Percentiles rank a stretch among this genome's conserved stretches.
Conservation (phyloP, 495 filamentous ascomycete species). For the Aspergillus haitiensis region DNA sequence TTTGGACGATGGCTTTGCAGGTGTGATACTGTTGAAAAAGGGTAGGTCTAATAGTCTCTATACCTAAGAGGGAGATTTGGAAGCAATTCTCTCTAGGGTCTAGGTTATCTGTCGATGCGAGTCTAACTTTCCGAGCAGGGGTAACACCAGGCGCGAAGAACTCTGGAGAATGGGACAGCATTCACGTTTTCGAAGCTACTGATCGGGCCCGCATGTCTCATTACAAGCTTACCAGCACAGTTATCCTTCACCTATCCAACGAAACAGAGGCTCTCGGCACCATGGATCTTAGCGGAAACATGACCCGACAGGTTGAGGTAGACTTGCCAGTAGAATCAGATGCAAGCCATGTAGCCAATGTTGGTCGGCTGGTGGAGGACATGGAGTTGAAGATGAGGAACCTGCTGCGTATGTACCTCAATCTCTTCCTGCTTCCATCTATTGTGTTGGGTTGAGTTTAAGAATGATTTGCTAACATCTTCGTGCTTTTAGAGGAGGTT, state of each 20-base stretch:
- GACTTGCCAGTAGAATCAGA: constrained; percentile 89
- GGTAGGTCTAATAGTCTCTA: constrained; percentile 44
- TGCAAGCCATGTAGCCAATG: constrained; percentile 91
- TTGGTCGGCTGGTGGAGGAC: constrained; percentile 93
- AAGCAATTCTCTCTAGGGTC: background rate
- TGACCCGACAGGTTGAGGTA: constrained; percentile 93
- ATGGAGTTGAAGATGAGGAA: constrained; percentile 99
- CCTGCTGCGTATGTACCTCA: constrained; percentile 64
- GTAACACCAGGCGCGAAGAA: constrained; percentile 67
- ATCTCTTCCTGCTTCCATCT: background rate
- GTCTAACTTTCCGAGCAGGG: constrained; percentile 34
- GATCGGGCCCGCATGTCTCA: constrained; percentile 88
- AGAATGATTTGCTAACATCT: constrained; percentile 16
- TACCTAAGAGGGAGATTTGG: too few relatives aligned
- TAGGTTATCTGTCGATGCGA: background rate
- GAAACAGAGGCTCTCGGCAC: constrained; percentile 72
- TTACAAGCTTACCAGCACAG: constrained; percentile 97
- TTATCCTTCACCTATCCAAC: constrained; percentile 84
- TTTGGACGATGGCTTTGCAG: constrained; percentile 96
- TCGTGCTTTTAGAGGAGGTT: constrained; percentile 69
- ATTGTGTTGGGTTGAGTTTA: background rate
- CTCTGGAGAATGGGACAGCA: constrained; percentile 92
- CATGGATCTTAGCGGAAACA: constrained; percentile 93
- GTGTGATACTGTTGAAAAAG: constrained; percentile 94
- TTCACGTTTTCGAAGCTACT: constrained; percentile 96